phyloP scores from a whole-genome alignment of 2,329 filamentous ascomycete species.

The Chaetomiaceae sp. region DNA sequence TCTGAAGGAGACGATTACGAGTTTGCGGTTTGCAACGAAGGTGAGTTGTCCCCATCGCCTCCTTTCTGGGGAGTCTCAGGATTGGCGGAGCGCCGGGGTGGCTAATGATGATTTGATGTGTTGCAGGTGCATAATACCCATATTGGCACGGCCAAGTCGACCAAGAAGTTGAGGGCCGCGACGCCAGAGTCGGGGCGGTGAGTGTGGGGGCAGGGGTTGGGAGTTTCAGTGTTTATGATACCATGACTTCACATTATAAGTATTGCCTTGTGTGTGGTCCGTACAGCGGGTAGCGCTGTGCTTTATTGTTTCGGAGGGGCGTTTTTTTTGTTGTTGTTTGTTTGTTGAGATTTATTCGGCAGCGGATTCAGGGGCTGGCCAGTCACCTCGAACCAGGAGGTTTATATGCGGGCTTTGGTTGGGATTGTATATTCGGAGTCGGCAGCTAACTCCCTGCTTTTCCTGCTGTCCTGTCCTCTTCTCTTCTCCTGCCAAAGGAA shows the following conservation, averaged over 20 bases:
- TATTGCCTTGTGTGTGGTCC: neutral
- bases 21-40: slow-evolving; percentile 93
- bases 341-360: neutral
- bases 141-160: slow-evolving; percentile 81
- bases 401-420: neutral
- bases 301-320: neutral
- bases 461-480: neutral
- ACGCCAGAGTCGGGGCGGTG: slow-evolving; percentile 2
- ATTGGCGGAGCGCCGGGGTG: neutral
- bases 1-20: slow-evolving; percentile 87
- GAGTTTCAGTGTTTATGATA: slow-evolving; percentile 11
- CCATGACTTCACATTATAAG: slow-evolving; percentile 1
- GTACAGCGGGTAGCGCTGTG: neutral
- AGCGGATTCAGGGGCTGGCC: neutral
- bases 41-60: slow-evolving; percentile 47
- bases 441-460: neutral
- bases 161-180: slow-evolving; percentile 51
- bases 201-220: neutral
- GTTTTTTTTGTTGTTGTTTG: neutral
- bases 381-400: neutral
- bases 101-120: slow-evolving; percentile 12
- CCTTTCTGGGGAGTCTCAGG: neutral
- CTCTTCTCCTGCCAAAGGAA: neutral
- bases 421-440: neutral
- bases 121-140: slow-evolving; percentile 79